These are phyloP conservation scores for Hygrophoropsis aurantiaca DNA, from an alignment of 768 basidiomycete genomes.

Conservation along the genomic window DNA sequence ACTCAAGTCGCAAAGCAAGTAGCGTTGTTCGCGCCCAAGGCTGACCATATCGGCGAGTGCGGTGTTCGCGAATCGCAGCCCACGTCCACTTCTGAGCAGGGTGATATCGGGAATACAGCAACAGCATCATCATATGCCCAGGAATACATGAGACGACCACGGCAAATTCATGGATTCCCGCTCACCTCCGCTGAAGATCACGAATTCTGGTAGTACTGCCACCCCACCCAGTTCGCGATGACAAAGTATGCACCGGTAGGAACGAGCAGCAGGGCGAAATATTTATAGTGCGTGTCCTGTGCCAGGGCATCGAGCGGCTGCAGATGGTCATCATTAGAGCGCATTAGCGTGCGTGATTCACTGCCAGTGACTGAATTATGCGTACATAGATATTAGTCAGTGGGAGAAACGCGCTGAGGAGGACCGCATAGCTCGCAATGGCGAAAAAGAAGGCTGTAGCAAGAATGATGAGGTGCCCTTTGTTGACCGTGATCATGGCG, in stretches of 20 bases:
- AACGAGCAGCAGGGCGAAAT: conserved; percentile 74
- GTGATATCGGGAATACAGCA: no score
- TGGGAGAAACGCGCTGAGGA: conserved; percentile 67
- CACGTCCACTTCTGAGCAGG: no score
- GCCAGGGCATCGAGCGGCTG: conserved; percentile 68
- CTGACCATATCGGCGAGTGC: no score
- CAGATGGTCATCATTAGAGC: background rate
- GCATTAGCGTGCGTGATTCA: background rate
- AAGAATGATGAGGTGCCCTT: conserved; percentile 49
- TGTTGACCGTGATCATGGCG: no score
- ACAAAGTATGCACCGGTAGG: conserved; percentile 86
- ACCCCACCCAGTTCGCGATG: conserved; percentile 98
- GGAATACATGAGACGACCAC: no score
- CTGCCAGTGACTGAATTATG: conserved; percentile 7
- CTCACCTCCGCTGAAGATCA: conserved; percentile 41
- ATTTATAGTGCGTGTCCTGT: conserved; percentile 87
- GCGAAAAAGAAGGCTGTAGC: conserved; percentile 53
- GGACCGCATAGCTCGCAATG: conserved; percentile 58
- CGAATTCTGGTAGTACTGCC: conserved; percentile 95
- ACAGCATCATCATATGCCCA: no score
- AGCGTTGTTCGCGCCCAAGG: no score
- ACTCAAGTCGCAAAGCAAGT: no score
- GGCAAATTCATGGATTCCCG: no score
- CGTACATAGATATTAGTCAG: conserved; percentile 50
- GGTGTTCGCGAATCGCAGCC: no score